These are phyloP conservation scores for Lactarius hengduanensis DNA, from an alignment of 768 basidiomycete genomes.

Conservation along the genomic window DNA sequence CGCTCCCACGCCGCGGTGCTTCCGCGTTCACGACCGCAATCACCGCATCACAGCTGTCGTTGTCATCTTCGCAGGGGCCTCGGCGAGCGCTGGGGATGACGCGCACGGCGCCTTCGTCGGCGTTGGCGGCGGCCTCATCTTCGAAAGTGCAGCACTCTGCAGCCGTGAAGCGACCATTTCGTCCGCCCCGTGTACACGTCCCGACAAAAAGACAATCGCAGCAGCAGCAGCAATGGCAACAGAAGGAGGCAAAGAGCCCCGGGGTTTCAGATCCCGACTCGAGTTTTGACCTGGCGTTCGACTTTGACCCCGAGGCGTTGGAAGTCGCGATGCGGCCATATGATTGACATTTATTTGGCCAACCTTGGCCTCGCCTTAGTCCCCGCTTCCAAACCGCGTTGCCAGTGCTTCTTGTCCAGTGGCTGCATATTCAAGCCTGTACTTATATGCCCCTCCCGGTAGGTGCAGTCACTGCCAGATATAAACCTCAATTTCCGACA, in stretches of 20 bases:
- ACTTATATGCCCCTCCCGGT: background rate
- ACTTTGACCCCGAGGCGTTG: constrained; percentile 23
- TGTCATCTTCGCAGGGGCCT: constrained; percentile 7
- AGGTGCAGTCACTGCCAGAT: background rate
- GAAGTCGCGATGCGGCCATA: constrained; percentile 20
- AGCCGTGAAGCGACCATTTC: constrained; percentile 19
- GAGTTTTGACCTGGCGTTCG: constrained; percentile 23
- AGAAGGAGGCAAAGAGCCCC: background rate
- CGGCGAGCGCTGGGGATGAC: constrained; percentile 20
- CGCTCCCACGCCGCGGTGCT: background rate
- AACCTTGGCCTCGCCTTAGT: background rate
- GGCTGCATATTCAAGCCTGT: background rate
- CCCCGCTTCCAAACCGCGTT: background rate
- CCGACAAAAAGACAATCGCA: background rate
- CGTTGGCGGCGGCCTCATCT: background rate
- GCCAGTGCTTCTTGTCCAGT: background rate
- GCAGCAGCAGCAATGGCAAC: background rate
- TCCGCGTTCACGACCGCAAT: background rate
- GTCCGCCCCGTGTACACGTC: constrained; percentile 3
- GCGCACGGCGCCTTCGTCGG: background rate
- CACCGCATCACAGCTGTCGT: background rate
- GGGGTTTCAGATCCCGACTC: constrained; percentile 18
- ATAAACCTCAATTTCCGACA: background rate
- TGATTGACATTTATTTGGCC: constrained; percentile 4
- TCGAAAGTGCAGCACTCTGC: background rate